Evolutionary conservation across 169 alveolate genomes (phyloP).

Genomic region (Toxoplasma gondii): DNA sequence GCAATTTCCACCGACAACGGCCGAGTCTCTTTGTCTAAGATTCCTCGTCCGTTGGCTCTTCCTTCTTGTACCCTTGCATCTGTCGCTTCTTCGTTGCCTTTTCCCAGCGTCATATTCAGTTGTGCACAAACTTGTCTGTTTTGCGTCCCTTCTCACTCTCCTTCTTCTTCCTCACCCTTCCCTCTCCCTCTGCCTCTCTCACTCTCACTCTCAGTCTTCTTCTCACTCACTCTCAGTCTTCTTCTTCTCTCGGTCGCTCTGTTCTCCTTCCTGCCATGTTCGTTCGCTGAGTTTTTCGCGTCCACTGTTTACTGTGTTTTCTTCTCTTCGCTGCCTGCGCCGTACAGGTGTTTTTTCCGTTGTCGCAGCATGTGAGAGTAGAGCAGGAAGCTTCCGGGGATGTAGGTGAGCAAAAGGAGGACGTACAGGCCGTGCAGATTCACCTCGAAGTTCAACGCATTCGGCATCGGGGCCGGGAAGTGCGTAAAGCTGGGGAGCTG

Average conservation of each 20-base stretch:
- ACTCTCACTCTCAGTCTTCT: not conserved
- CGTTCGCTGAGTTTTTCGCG: no score
- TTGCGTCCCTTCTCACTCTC: not conserved
- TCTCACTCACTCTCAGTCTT: not conserved
- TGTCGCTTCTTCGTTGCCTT: no score
- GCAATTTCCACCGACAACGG: no score
- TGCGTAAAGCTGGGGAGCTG: conserved; percentile 61
- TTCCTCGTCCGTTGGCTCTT: no score
- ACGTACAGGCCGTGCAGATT: conserved; percentile 70
- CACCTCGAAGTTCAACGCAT: conserved; percentile 72
- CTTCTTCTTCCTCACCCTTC: not conserved
- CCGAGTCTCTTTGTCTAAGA: no score
- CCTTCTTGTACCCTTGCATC: no score
- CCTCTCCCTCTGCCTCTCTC: not conserved
- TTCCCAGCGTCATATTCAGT: no score
- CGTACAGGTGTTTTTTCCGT: conserved; percentile 69
- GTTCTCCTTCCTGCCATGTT: not conserved
- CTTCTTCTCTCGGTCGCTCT: not conserved
- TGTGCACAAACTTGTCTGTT: no score
- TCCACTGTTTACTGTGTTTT: not conserved
- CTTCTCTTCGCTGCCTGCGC: conserved; percentile 11
- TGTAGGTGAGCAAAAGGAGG: conserved; percentile 66
- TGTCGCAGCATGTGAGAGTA: conserved; percentile 75
- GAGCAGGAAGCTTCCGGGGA: conserved; percentile 76
- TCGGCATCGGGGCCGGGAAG: conserved; percentile 79